Evolutionary conservation across 2,329 filamentous ascomycete genomes (phyloP).

Genomic region (Trichophyton benhamiae): DNA sequence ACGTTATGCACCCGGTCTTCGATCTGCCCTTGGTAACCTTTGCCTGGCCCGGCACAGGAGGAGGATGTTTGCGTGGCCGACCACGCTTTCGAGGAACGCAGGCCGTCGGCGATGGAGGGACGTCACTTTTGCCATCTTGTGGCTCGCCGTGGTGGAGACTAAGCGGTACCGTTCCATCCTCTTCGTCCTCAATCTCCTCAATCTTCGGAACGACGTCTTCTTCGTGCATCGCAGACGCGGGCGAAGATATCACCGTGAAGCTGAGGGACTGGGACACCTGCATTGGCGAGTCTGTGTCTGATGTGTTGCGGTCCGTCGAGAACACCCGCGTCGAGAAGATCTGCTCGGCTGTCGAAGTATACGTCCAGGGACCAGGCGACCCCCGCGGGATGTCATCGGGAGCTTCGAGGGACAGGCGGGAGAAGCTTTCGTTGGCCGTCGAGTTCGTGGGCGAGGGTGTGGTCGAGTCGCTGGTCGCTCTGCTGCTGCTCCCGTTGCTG

Average conservation of each 20-base stretch:
- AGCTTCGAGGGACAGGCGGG: slow-evolving; percentile 23
- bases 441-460: slow-evolving; percentile 13
- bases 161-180: slow-evolving; percentile 26
- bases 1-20: slow-evolving; percentile 48
- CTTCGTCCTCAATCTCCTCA: slow-evolving; percentile 40
- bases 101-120: slow-evolving; percentile 10
- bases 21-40: slow-evolving; percentile 65
- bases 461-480: not conserved
- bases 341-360: slow-evolving; percentile 8
- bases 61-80: slow-evolving; percentile 68
- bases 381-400: slow-evolving; percentile 26
- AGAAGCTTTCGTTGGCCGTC: slow-evolving; percentile 21
- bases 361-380: slow-evolving; percentile 18
- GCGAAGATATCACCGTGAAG: slow-evolving; percentile 19
- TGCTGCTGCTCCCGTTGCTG: not conserved
- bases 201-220: slow-evolving; percentile 40
- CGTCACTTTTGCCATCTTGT: slow-evolving; percentile 17
- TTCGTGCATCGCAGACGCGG: slow-evolving; percentile 15
- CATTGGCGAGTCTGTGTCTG: slow-evolving; percentile 12
- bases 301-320: slow-evolving; percentile 10
- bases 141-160: slow-evolving; percentile 19
- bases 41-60: slow-evolving; percentile 47
- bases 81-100: slow-evolving; percentile 52
- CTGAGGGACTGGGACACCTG: slow-evolving; percentile 14
- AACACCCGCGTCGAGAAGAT: slow-evolving; percentile 8